phyloP scores from a whole-genome alignment of 495 filamentous ascomycete species.

The Echria macrotheca region DNA sequence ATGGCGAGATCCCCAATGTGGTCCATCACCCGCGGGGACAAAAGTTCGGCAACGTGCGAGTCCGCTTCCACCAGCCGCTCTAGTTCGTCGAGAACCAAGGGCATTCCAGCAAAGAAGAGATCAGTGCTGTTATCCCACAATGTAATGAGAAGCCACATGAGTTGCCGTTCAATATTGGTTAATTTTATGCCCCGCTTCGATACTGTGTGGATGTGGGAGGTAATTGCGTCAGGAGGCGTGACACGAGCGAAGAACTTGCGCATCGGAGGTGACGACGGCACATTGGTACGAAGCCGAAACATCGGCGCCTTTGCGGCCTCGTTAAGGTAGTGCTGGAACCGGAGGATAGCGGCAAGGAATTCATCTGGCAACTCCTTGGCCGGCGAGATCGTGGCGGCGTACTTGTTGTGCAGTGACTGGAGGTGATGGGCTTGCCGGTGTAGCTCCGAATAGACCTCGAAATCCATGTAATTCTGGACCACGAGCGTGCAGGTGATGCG shows the following conservation, averaged over 20 bases:
- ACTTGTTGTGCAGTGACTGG: constrained; percentile 2
- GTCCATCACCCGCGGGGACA: constrained; percentile 34
- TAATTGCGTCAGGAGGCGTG: neutral
- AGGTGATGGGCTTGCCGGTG: constrained; percentile 11
- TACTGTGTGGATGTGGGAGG: neutral
- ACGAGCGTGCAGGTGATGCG: constrained; percentile 17
- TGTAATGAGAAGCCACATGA: neutral
- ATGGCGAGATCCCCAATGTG: constrained; percentile 42
- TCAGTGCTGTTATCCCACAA: too few species aligned
- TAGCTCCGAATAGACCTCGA: constrained; percentile 17
- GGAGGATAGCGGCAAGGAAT: neutral
- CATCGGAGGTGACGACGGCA: neutral
- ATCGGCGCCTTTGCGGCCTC: neutral
- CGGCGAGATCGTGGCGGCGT: neutral
- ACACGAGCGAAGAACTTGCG: constrained; percentile 7
- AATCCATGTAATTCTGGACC: neutral
- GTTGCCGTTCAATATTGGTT: neutral
- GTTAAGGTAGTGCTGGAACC: neutral
- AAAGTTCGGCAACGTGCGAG: constrained; percentile 23
- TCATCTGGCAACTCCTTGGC: constrained; percentile 11
- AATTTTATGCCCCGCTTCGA: neutral
- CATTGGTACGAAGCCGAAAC: neutral
- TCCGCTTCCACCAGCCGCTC: constrained; percentile 39
- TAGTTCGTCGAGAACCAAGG: constrained; percentile 37
- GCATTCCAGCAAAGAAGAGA: neutral